A percentile compares a stretch with the other conserved stretches of the same genome.
Conservation (phyloP, 495 filamentous ascomycete species). For the Pyronema omphalodes region DNA sequence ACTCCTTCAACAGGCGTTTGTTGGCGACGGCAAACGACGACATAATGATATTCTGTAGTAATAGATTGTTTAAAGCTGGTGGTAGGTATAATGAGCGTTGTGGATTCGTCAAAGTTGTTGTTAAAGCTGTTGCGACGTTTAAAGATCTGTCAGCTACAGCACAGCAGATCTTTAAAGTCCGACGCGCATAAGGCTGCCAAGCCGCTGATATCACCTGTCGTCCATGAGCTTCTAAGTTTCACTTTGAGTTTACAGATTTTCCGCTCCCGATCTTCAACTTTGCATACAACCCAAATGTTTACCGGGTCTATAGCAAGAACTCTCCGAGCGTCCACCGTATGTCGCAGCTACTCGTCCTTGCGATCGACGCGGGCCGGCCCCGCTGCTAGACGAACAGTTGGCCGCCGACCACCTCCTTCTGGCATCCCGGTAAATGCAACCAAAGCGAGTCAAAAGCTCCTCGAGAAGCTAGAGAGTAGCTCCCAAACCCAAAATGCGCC, state of each 20-base stretch:
- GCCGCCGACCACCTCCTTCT: neutral
- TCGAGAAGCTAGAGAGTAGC: neutral
- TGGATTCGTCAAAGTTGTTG: too few species aligned
- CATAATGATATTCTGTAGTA: neutral
- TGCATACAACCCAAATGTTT: too few species aligned
- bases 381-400: neutral
- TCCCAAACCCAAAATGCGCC: neutral
- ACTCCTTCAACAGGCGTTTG: constrained; percentile 92
- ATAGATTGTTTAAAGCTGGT: too few species aligned
- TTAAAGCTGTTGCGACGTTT: too few species aligned
- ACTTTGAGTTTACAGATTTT: too few species aligned
- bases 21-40: constrained; percentile 50
- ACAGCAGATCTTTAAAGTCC: too few species aligned
- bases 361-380: neutral
- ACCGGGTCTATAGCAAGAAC: neutral
- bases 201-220: neutral
- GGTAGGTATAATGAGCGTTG: too few species aligned
- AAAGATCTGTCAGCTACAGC: too few species aligned
- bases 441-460: neutral
- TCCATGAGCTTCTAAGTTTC: too few species aligned
- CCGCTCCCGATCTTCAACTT: too few species aligned
- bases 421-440: constrained; percentile 3
- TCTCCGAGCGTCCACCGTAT: neutral
- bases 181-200: neutral
- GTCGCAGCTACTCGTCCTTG: neutral